Conservation (phyloP, 768 basidiomycete genomes). For the Agaricus bisporus region DNA sequence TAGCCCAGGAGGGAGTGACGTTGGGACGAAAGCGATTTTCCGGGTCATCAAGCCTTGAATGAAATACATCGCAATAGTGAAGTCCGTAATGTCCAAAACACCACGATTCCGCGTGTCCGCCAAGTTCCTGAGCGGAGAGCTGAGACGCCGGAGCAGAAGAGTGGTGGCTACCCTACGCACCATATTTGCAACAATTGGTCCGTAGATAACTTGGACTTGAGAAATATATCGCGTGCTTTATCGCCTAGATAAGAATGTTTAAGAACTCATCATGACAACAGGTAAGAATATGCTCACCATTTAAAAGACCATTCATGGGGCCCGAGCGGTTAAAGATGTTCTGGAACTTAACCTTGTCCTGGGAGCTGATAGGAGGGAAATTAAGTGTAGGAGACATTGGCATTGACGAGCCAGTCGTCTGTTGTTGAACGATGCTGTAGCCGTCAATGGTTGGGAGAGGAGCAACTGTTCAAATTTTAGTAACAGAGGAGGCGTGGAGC, state of each 20-base stretch:
- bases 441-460: conserved; percentile 80
- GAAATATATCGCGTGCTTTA: conserved; percentile 84
- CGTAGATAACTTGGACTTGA: conserved; percentile 83
- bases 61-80: conserved; percentile 93
- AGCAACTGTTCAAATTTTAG: conserved; percentile 51
- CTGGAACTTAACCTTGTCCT: conserved; percentile 82
- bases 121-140: conserved; percentile 55
- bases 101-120: conserved; percentile 96
- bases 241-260: conserved; percentile 46
- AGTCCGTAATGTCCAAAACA: conserved; percentile 82
- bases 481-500: conserved; percentile 5
- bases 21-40: conserved; percentile 64
- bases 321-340: conserved; percentile 69
- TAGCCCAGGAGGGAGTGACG: conserved; percentile 70
- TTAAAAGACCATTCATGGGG: conserved; percentile 72
- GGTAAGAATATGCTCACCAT: conserved; percentile 43
- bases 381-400: conserved; percentile 57
- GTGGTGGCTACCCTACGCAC: conserved; percentile 33
- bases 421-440: conserved; percentile 48
- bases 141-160: conserved; percentile 4
- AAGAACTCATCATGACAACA: neutral
- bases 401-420: conserved; percentile 51
- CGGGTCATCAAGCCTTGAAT: conserved; percentile 90
- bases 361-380: conserved; percentile 65
- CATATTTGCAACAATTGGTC: conserved; percentile 92